Conservation (phyloP, 208 protist genomes). For the Leishmania tropica region DNA sequence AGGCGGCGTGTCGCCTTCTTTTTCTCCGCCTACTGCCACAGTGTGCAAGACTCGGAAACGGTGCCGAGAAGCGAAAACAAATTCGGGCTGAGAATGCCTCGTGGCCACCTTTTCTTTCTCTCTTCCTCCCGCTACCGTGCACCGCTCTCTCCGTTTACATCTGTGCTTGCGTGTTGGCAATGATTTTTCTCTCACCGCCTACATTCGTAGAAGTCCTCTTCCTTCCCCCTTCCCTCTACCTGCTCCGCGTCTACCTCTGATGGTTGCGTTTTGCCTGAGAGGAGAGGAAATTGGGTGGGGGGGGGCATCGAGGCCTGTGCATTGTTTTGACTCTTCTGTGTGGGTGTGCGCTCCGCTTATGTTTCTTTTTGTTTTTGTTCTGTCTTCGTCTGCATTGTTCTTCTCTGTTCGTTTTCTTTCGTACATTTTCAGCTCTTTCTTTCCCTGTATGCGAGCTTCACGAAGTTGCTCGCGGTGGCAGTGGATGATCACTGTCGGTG, state of each 20-base stretch:
- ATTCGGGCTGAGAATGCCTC: background rate
- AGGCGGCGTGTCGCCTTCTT: background rate
- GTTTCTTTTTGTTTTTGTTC: background rate
- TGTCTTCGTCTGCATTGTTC: background rate
- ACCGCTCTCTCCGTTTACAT: background rate
- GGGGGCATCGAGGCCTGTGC: background rate
- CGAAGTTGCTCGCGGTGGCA: background rate
- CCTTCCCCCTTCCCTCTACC: background rate
- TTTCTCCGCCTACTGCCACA: background rate
- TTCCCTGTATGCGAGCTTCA: background rate
- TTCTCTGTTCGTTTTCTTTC: too few species aligned
- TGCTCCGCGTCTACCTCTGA: background rate
- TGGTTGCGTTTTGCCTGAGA: background rate
- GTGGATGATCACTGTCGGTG: background rate
- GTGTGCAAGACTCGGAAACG: background rate
- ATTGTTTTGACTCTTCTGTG: background rate
- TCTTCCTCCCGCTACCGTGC: background rate
- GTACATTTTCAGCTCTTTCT: background rate
- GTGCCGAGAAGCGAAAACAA: too few species aligned
- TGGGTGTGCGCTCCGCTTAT: background rate
- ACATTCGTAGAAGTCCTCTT: constrained; percentile 2
- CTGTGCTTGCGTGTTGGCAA: background rate
- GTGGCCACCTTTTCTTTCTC: background rate
- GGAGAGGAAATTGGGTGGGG: background rate
- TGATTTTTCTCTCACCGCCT: background rate